phyloP scores from a whole-genome alignment of 2,329 filamentous ascomycete species.

The Mycocentrospora acerina region DNA sequence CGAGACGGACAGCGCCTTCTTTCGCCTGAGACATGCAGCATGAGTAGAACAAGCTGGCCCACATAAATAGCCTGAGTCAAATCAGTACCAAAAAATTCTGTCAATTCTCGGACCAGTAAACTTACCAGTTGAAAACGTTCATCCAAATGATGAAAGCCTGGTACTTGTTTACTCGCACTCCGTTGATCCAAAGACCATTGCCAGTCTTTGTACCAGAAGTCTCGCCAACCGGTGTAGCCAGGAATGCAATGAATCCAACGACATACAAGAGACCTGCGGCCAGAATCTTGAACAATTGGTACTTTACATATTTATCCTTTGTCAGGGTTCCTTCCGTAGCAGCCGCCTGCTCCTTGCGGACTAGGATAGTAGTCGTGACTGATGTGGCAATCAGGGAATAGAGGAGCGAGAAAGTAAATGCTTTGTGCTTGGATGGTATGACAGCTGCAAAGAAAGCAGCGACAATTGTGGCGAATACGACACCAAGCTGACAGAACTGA shows the following conservation, averaged over 20 bases:
- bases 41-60: slow-evolving; percentile 27
- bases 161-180: slow-evolving; percentile 21
- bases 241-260: slow-evolving; percentile 18
- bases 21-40: slow-evolving; percentile 26
- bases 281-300: slow-evolving; percentile 24
- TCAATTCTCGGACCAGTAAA: neutral
- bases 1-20: slow-evolving; percentile 23
- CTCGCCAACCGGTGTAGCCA: slow-evolving; percentile 5
- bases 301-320: slow-evolving; percentile 25
- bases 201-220: slow-evolving; percentile 3
- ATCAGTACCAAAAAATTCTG: slow-evolving; percentile 1
- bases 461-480: slow-evolving; percentile 15
- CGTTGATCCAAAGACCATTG: slow-evolving; percentile 17
- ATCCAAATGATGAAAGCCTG: slow-evolving; percentile 23
- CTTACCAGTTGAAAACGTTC: slow-evolving; percentile 28
- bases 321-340: slow-evolving; percentile 15
- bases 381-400: slow-evolving; percentile 22
- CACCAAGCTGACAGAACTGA: slow-evolving; percentile 18
- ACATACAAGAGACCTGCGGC: slow-evolving; percentile 19
- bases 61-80: slow-evolving; percentile 22
- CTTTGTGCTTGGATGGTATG: slow-evolving; percentile 18
- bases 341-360: slow-evolving; percentile 21
- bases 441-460: slow-evolving; percentile 19
- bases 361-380: slow-evolving; percentile 18
- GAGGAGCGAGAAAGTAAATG: slow-evolving; percentile 27